Conservation (phyloP, 768 basidiomycete species). For the Pleurotus sapidus region DNA sequence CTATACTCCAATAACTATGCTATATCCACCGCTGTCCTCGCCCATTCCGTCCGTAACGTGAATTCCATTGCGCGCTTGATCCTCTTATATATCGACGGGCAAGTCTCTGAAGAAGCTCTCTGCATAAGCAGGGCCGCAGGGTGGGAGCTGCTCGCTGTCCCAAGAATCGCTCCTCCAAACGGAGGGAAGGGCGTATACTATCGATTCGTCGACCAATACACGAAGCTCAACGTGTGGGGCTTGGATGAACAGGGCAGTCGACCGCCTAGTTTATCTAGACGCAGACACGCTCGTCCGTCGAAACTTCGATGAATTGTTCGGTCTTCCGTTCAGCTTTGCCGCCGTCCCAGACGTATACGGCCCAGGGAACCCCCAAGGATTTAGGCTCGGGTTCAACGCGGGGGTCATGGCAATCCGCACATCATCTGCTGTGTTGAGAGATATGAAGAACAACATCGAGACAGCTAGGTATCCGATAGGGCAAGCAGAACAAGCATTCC, state of each 20-base stretch:
- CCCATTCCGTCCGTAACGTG: constrained; percentile 19
- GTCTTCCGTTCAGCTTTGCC: constrained; percentile 35
- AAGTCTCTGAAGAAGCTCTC: constrained; percentile 33
- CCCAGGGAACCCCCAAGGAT: constrained; percentile 20
- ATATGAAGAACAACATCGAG: constrained; percentile 25
- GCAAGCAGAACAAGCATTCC: constrained; percentile 38
- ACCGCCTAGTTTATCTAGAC: constrained; percentile 35
- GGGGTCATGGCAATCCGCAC: constrained; percentile 36
- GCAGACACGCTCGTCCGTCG: constrained; percentile 39
- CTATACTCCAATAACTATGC: constrained; percentile 27
- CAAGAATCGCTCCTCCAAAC: constrained; percentile 35
- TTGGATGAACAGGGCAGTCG: constrained; percentile 28
- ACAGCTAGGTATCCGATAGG: constrained; percentile 25
- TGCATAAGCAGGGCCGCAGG: constrained; percentile 36
- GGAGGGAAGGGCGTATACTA: constrained; percentile 28
- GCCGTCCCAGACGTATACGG: constrained; percentile 38
- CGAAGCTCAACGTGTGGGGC: constrained; percentile 40
- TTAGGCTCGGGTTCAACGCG: constrained; percentile 35
- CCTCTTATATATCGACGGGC: constrained; percentile 25
- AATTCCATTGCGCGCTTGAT: constrained; percentile 23
- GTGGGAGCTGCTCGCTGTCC: constrained; percentile 33
- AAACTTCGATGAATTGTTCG: constrained; percentile 43
- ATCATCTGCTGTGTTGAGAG: constrained; percentile 21
- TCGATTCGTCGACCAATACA: constrained; percentile 39
- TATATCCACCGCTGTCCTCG: constrained; percentile 24